Percentiles rank a stretch among this genome's conserved stretches.
These are phyloP conservation scores for Butyriboletus loyo DNA, from an alignment of 768 basidiomycete species.

Conservation along the genomic window DNA sequence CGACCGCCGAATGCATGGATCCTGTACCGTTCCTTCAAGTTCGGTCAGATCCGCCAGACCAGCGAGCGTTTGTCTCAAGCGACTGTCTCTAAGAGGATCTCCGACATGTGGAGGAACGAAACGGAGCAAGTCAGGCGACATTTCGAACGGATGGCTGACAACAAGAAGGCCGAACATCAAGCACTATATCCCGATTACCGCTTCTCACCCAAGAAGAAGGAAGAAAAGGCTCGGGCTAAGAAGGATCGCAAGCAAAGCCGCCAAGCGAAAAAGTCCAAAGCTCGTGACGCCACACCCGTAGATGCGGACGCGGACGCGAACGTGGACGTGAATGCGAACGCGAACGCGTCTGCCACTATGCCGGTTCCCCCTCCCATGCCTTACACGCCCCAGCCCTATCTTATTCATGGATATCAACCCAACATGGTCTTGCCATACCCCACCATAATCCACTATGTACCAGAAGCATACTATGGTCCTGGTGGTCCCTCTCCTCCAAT, in stretches of 20 bases:
- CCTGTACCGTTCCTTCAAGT: slow-evolving; percentile 65
- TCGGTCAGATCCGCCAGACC: slow-evolving; percentile 27
- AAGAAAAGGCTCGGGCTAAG: slow-evolving; percentile 42
- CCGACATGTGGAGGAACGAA: slow-evolving; percentile 62
- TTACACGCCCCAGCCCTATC: background rate
- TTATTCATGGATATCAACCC: slow-evolving; percentile 1
- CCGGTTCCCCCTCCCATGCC: background rate
- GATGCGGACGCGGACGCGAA: background rate
- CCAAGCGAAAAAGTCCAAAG: slow-evolving; percentile 18
- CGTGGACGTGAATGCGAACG: background rate
- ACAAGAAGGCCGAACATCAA: slow-evolving; percentile 50
- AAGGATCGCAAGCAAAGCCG: slow-evolving; percentile 38
- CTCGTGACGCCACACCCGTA: slow-evolving; percentile 17
- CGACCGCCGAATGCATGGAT: slow-evolving; percentile 86
- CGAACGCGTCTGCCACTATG: background rate
- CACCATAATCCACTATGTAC: slow-evolving; percentile 23
- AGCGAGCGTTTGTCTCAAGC: slow-evolving; percentile 47
- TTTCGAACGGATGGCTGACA: slow-evolving; percentile 54
- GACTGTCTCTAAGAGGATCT: slow-evolving; percentile 61
- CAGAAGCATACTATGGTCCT: slow-evolving; percentile 30
- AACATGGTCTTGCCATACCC: slow-evolving; percentile 13
- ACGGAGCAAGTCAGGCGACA: slow-evolving; percentile 41
- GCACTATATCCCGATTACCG: slow-evolving; percentile 53
- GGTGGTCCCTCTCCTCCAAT: slow-evolving; percentile 51
- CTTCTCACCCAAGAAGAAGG: slow-evolving; percentile 54